Conservation (phyloP, 2,329 filamentous ascomycete genomes). For the Diaporthe velutina region DNA sequence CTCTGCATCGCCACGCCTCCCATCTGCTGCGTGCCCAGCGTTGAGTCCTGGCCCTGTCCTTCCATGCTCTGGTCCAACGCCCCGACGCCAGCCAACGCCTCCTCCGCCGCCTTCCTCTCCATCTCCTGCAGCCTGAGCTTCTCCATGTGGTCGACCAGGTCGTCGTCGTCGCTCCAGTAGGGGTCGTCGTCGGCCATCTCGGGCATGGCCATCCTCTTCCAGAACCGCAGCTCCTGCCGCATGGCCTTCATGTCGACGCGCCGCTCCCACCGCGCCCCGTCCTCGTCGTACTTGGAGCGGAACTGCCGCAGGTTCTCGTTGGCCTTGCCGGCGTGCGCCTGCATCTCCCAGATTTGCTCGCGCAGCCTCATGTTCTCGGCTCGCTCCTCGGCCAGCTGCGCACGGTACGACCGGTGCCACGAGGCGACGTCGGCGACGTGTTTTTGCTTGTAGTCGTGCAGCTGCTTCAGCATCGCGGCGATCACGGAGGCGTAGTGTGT, state of each 20-base stretch:
- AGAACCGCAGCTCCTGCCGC: constrained; percentile 73
- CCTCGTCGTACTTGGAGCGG: constrained; percentile 67
- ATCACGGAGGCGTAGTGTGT: constrained; percentile 70
- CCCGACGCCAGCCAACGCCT: constrained; percentile 48
- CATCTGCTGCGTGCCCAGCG: constrained; percentile 46
- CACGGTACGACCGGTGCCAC: constrained; percentile 76
- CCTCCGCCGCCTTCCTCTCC: constrained; percentile 59
- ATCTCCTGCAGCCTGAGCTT: constrained; percentile 67
- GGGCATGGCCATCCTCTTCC: constrained; percentile 76
- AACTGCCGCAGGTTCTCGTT: constrained; percentile 71
- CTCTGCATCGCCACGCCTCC: constrained; percentile 60
- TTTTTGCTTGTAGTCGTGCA: constrained; percentile 75
- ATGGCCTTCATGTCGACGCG: constrained; percentile 65
- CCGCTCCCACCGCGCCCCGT: constrained; percentile 66
- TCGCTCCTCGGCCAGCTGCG: constrained; percentile 74
- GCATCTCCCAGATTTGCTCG: constrained; percentile 77
- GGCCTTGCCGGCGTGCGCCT: constrained; percentile 69
- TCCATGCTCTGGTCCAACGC: constrained; percentile 29
- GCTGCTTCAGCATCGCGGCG: constrained; percentile 70
- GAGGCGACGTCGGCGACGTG: constrained; percentile 72
- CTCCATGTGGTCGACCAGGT: constrained; percentile 71
- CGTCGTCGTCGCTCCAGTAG: constrained; percentile 75
- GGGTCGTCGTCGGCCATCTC: constrained; percentile 70
- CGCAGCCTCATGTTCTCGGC: constrained; percentile 73
- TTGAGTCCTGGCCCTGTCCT: constrained; percentile 41